Percentiles rank a stretch among this genome's conserved stretches.
Conservation (phyloP, 2,329 filamentous ascomycete species). For the Penicillium sp. region DNA sequence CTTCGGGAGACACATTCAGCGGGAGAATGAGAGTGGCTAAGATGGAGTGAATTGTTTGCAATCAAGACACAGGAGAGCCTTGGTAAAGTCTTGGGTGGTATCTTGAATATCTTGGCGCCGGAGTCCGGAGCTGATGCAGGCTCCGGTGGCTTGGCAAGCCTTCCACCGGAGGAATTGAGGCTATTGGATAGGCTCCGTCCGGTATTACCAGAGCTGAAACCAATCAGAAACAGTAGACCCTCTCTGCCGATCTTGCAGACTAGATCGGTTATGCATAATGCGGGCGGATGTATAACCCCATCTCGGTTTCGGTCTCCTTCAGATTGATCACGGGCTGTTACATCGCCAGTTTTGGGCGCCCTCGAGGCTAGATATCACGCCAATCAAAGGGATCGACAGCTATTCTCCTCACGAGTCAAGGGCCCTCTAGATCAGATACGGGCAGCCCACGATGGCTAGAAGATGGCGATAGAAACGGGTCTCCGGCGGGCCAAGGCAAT, state of each 20-base stretch:
- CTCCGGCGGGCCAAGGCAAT: slow-evolving; percentile 29
- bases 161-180: not conserved
- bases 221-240: not conserved
- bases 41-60: slow-evolving; percentile 7
- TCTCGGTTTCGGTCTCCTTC: not conserved
- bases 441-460: not conserved
- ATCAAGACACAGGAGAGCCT: slow-evolving; percentile 7
- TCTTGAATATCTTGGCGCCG: slow-evolving; percentile 27
- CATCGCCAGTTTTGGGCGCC: not conserved
- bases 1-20: not conserved
- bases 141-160: slow-evolving; percentile 16
- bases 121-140: slow-evolving; percentile 20
- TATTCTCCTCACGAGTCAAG: not conserved
- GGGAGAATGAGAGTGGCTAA: not conserved
- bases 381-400: not conserved
- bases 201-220: not conserved
- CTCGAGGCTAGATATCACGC: not conserved
- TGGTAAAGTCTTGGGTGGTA: slow-evolving; percentile 23
- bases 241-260: not conserved
- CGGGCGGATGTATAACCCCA: not conserved
- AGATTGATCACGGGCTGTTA: not conserved
- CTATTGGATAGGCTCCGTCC: not conserved
- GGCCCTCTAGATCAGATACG: not conserved
- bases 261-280: not conserved
- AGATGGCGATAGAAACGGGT: slow-evolving; percentile 12